Evolutionary conservation across 768 basidiomycete genomes (phyloP).

Genomic region (Pleurotus citrinopileatus): DNA sequence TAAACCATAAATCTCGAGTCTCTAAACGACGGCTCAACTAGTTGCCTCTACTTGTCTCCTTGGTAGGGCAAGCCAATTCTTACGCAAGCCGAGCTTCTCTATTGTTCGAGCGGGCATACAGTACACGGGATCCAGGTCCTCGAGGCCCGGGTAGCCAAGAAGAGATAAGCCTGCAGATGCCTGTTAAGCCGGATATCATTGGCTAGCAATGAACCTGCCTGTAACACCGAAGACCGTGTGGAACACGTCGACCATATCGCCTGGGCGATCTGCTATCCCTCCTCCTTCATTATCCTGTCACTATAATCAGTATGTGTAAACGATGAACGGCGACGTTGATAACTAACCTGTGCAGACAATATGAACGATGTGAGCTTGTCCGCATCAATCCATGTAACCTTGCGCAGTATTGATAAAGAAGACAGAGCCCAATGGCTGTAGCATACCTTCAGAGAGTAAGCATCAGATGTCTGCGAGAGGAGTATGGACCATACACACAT

Average conservation of each 20-base stretch:
- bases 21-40: too few relatives aligned
- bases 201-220: constrained; percentile 36
- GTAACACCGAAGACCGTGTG: constrained; percentile 93
- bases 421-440: constrained; percentile 98
- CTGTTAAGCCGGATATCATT: background rate
- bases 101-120: constrained; percentile 89
- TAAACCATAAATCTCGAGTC: too few relatives aligned
- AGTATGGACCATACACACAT: constrained; percentile 51
- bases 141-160: constrained; percentile 80
- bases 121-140: constrained; percentile 90
- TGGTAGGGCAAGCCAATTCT: constrained; percentile 59
- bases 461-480: background rate
- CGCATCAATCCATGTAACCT: constrained; percentile 84
- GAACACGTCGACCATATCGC: constrained; percentile 96
- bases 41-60: constrained; percentile 24
- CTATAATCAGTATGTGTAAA: background rate
- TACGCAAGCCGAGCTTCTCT: constrained; percentile 64
- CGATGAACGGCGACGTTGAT: constrained; percentile 2
- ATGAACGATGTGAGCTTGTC: constrained; percentile 80
- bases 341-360: constrained; percentile 75
- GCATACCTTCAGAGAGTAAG: constrained; percentile 68
- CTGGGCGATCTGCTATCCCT: constrained; percentile 92
- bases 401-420: constrained; percentile 78
- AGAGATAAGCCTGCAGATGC: constrained; percentile 68
- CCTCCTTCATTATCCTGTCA: constrained; percentile 82